Base-by-base conservation (phyloP, 2,329 filamentous ascomycete genomes). In the Claviceps cyperi region DNA sequence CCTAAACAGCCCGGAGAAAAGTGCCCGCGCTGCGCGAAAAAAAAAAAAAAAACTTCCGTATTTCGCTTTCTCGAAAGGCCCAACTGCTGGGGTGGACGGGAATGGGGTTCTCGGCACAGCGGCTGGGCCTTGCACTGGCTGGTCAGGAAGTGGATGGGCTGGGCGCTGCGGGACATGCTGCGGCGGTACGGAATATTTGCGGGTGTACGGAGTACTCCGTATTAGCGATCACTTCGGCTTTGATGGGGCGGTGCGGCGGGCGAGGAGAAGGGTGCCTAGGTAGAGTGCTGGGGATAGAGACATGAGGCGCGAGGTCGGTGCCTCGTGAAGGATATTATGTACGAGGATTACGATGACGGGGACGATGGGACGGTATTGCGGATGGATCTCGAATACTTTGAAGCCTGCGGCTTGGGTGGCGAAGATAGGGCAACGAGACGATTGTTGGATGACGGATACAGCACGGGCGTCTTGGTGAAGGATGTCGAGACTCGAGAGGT, bases 41-140 rank as follows among this genome's bases (percentile, higher is more conserved):
- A n/a, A n/a, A n/a, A n/a, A n/a, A n/a, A n/a, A n/a, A n/a, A 86
- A 36, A 66, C 71, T 21, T 66, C 70, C 43, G 70, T 66, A 3
- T 77, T 85, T 55, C 69, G 70, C 38, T 60, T 82, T 43, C 61
- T 86, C 2, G 84, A 89, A 66, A 70, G 65, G 2, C 76, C 76
- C 73, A 28, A 0, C 61, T 86, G 49, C 68, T 89, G 70, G 1
- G 83, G 87, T 64, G 81, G 78, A n/a, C 70, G 82, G 50, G 61
- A 73, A 3, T 88, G 82, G 83, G 9, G 64, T 87, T 8, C 64
- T 82, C 13, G 70, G 67, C 11, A 75, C 71, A 1, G 75, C 43
- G 66, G 83, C 13, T 86, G 80, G 80, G 72, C 76, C 0, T 73
- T 87, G 55, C 74, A 82, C 62, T 88, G 84, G 84, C 63, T 86